phyloP scores from a whole-genome alignment of 345 rosid species.

The Arabidopsis thaliana region DNA sequence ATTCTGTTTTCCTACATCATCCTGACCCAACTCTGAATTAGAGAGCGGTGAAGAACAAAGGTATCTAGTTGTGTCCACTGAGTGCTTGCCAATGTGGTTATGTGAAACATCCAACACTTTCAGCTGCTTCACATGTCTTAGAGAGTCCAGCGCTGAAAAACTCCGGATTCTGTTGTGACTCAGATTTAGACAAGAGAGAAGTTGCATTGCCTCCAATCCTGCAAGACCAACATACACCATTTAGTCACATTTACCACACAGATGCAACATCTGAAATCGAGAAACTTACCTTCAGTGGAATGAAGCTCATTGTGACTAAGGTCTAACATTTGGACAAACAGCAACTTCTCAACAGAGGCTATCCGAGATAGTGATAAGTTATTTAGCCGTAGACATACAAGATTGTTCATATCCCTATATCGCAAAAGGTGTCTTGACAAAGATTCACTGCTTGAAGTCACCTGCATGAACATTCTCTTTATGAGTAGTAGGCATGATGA shows the following conservation, averaged over 20 bases:
- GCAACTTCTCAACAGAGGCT: conserved; percentile 68
- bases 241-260: conserved; percentile 15
- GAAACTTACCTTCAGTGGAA: conserved; percentile 76
- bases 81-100: conserved; percentile 86
- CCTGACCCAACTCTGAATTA: conserved; percentile 58
- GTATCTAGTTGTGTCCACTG: conserved; percentile 80
- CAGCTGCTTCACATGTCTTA: conserved; percentile 66
- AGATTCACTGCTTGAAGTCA: conserved; percentile 59
- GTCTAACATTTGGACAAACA: conserved; percentile 94
- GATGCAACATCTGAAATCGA: conserved; percentile 7
- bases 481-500: conserved; percentile 25
- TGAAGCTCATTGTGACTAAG: conserved; percentile 83
- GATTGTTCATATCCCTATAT: conserved; percentile 45
- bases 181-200: conserved; percentile 70
- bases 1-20: conserved; percentile 37
- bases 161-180: conserved; percentile 70
- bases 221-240: conserved; percentile 24
- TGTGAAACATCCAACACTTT: conserved; percentile 76
- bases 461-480: conserved; percentile 57
- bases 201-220: conserved; percentile 87
- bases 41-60: conserved; percentile 76
- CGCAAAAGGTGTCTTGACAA: conserved; percentile 58
- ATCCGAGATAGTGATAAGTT: conserved; percentile 72
- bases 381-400: conserved; percentile 70
- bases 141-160: conserved; percentile 75